Evolutionary conservation across 2,329 filamentous ascomycete species (phyloP).

Genomic region (Neurospora sp.): DNA sequence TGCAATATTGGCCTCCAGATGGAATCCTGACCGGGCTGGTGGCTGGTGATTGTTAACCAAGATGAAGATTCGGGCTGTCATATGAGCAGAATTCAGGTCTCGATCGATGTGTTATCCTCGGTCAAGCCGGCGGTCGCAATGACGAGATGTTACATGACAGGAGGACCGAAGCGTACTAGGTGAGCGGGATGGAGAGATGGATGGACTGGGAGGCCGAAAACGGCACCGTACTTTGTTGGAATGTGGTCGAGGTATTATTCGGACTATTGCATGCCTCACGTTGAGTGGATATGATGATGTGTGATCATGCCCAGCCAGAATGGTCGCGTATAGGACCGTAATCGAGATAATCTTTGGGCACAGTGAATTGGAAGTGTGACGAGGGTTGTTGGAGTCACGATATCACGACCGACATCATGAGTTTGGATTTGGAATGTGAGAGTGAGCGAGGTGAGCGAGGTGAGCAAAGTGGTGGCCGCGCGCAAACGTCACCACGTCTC

Average conservation of each 20-base stretch:
- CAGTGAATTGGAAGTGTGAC: neutral
- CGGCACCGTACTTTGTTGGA: neutral
- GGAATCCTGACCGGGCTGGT: constrained; percentile 6
- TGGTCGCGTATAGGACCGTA: neutral
- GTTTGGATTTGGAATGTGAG: neutral
- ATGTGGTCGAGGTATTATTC: neutral
- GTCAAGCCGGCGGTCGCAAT: neutral
- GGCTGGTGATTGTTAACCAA: constrained; percentile 4
- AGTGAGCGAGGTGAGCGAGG: neutral
- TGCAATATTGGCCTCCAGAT: constrained; percentile 8
- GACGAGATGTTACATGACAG: neutral
- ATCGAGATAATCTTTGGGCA: neutral
- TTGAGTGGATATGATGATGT: neutral
- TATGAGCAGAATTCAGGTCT: neutral
- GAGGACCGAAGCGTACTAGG: neutral
- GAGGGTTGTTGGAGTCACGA: neutral
- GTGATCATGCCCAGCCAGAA: neutral
- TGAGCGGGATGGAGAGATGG: neutral
- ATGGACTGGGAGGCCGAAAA: neutral
- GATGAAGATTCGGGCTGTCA: neutral
- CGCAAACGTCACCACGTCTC: neutral
- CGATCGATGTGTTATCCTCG: neutral
- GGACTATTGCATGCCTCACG: neutral
- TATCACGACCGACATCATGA: neutral
- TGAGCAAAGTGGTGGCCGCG: neutral